Base-by-base conservation (phyloP, 805 yeast genomes). In the Nakazawaea ishiwadae region DNA sequence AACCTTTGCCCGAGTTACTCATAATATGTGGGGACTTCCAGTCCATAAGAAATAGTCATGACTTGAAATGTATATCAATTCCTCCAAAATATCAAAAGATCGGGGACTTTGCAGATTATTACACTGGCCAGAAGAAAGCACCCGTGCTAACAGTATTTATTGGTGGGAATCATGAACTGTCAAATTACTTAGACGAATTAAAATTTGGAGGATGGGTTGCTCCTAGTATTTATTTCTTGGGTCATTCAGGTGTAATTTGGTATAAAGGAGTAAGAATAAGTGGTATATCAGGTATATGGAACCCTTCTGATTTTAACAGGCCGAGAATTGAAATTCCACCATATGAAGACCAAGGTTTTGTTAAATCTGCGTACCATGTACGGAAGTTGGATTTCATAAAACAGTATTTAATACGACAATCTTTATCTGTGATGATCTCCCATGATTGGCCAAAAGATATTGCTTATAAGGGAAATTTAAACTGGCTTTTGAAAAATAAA, bases 391-490 rank as follows among this genome's bases (percentile, higher is more conserved):
- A 83, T 43, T 75, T 74, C 42, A 48, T 78, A 28, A 84, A 83
- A 47, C 61, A 87, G 50, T 60, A 66, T 49, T 49, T 73, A 51
- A 51, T 73, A 44, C 37, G 52, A 44, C 31, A 45, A 2, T 26
- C 50, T 14, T 35, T 77, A 5, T 84, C 86, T 50, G 56, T 89
- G 1, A 68, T 83, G 56, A 46, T 91, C 40, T 75, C 86, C 24
- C 99, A 93, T 60, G 99, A 93, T 64, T 93, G 99, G 99, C 99
- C 99, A 0, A 79, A 70, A 31, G 86, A 84, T 3, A 79, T 90
- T 8, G 83, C 73, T 32, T 61, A 75, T 4, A 62, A 73, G 57
- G 98, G 97, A 0, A 59, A 84, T 51, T 14, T 67, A n/a, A 48
- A 58, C 0, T 44, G 51, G 18, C 62, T 93, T 9, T 51, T 91